Conservation (phyloP, 2,329 filamentous ascomycete genomes). For the Arthrocladium fulminans region DNA sequence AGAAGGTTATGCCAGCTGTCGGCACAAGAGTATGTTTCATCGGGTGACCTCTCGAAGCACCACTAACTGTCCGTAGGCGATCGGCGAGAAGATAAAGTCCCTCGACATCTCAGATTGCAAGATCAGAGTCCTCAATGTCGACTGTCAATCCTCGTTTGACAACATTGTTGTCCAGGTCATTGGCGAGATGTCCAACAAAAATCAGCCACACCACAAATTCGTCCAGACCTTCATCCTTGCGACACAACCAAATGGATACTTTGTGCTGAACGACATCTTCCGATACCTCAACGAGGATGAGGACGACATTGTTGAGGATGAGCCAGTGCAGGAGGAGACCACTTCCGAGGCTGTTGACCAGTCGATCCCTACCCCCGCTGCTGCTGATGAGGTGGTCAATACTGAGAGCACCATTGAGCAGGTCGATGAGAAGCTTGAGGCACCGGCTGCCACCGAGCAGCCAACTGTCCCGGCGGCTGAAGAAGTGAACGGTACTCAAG, state of each 20-base stretch:
- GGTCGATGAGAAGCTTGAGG: conserved; percentile 69
- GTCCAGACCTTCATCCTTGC: conserved; percentile 96
- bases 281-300: conserved; percentile 81
- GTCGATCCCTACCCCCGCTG: conserved; percentile 30
- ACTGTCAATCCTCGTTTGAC: conserved; percentile 83
- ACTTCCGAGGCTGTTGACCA: conserved; percentile 31
- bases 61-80: conserved; percentile 49
- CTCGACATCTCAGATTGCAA: conserved; percentile 97
- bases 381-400: conserved; percentile 29
- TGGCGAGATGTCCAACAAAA: conserved; percentile 93
- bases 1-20: conserved; percentile 75
- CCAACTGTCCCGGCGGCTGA: conserved; percentile 32
- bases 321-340: conserved; percentile 25
- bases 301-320: conserved; percentile 44
- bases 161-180: conserved; percentile 98
- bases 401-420: conserved; percentile 40
- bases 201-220: conserved; percentile 85
- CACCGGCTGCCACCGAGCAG: conserved; percentile 48
- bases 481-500: conserved; percentile 22
- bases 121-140: conserved; percentile 94
- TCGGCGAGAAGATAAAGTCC: conserved; percentile 87
- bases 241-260: conserved; percentile 92
- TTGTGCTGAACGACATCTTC: conserved; percentile 96
- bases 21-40: conserved; percentile 67
- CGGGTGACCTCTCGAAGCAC: not conserved